A percentile compares a stretch with the other conserved stretches of the same genome.
Conservation (phyloP, 352 stramenopile genomes). For the Phytopythium aichiense region DNA sequence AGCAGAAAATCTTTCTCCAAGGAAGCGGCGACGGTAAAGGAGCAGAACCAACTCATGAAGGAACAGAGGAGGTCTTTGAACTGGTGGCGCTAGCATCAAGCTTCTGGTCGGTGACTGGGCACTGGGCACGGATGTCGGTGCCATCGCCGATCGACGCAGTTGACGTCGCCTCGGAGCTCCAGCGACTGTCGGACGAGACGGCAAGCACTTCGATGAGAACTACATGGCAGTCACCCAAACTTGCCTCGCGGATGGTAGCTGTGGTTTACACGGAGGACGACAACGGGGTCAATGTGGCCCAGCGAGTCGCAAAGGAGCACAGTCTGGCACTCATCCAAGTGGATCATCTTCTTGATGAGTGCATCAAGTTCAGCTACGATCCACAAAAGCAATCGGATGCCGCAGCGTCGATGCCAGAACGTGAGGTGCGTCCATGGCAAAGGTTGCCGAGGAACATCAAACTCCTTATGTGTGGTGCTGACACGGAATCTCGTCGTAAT, state of each 20-base stretch:
- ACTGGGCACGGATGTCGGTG: constrained; percentile 23
- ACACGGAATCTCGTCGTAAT: not conserved
- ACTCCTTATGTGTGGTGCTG: not conserved
- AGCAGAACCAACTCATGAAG: not conserved
- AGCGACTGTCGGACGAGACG: constrained; percentile 9
- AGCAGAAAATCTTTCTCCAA: not conserved
- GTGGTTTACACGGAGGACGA: constrained; percentile 31
- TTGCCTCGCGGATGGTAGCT: constrained; percentile 14
- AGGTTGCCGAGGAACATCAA: not conserved
- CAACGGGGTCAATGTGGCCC: constrained; percentile 13
- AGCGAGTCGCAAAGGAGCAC: constrained; percentile 31
- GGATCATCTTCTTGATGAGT: constrained; percentile 49
- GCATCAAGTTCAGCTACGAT: constrained; percentile 47
- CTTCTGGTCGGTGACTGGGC: constrained; percentile 19
- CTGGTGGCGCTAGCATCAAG: constrained; percentile 7
- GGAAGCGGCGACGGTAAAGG: not conserved
- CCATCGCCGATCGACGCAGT: constrained; percentile 12
- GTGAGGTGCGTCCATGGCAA: constrained; percentile 31
- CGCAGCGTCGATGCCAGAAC: constrained; percentile 24
- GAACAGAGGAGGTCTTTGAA: not conserved
- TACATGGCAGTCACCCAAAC: constrained; percentile 4
- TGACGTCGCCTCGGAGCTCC: constrained; percentile 15
- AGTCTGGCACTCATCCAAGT: constrained; percentile 29
- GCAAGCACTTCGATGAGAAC: constrained; percentile 6
- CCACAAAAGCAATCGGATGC: constrained; percentile 40